phyloP scores from a whole-genome alignment of 1,139 yeast genomes.

The Saccharomyces hybrid region DNA sequence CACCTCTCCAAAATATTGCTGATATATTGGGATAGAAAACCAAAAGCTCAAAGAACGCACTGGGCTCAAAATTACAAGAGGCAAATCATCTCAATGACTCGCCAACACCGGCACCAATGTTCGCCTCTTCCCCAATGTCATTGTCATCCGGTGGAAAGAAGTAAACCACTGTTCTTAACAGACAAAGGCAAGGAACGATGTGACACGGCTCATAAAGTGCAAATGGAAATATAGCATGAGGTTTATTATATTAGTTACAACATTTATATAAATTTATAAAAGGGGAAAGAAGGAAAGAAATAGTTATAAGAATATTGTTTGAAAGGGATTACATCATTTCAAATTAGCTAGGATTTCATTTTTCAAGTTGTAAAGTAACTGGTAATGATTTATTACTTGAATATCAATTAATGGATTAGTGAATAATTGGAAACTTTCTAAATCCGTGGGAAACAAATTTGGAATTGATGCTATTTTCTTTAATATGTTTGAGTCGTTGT shows the following conservation, averaged over 20 bases:
- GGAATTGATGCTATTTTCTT: not conserved
- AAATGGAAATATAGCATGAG: not conserved
- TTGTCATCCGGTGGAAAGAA: no score
- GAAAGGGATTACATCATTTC: not conserved
- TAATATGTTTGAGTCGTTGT: not conserved
- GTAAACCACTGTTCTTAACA: no score
- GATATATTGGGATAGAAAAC: no score
- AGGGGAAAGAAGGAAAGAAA: not conserved
- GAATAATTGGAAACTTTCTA: not conserved
- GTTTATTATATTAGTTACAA: not conserved
- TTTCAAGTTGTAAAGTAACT: not conserved
- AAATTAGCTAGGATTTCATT: not conserved
- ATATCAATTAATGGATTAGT: not conserved
- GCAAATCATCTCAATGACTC: no score
- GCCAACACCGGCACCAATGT: no score
- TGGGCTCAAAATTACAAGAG: no score
- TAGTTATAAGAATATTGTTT: not conserved
- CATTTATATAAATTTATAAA: not conserved
- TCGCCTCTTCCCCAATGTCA: no score
- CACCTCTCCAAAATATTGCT: no score
- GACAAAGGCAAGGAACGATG: no score
- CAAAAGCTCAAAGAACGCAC: no score
- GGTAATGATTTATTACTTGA: not conserved
- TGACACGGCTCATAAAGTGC: no score
- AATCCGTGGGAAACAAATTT: not conserved